phyloP scores from a whole-genome alignment of 2,329 filamentous ascomycete genomes.

The Diaporthe batatas region DNA sequence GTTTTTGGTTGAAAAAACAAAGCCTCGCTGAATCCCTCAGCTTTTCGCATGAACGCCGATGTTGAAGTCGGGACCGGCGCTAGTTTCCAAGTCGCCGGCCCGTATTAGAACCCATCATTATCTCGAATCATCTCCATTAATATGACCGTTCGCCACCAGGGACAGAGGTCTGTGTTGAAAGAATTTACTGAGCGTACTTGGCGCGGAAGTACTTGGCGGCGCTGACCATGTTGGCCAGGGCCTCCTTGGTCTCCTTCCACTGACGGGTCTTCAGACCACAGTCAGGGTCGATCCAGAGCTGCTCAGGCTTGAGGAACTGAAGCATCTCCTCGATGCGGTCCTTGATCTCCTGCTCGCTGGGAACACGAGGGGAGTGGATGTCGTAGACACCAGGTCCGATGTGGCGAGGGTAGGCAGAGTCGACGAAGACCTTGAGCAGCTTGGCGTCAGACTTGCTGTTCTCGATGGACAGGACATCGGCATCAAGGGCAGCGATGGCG shows the following conservation, averaged over 20 bases:
- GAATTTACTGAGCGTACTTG: slow-evolving; percentile 79
- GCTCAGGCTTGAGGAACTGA: slow-evolving; percentile 94
- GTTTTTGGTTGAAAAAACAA: slow-evolving; percentile 43
- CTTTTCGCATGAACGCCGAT: slow-evolving; percentile 62
- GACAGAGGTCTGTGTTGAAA: slow-evolving; percentile 44
- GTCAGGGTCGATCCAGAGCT: slow-evolving; percentile 99
- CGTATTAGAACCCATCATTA: slow-evolving; percentile 37
- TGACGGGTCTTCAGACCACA: slow-evolving; percentile 99
- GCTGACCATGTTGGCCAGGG: slow-evolving; percentile 96
- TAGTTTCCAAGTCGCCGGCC: slow-evolving; percentile 48
- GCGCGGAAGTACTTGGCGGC: slow-evolving; percentile 96
- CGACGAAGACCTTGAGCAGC: slow-evolving; percentile 98
- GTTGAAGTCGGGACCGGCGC: slow-evolving; percentile 63
- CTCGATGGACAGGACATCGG: slow-evolving; percentile 98
- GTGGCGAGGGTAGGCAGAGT: slow-evolving; percentile 96
- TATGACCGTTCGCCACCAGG: slow-evolving; percentile 49
- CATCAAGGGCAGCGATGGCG: slow-evolving; percentile 97
- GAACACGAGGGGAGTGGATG: slow-evolving; percentile 99
- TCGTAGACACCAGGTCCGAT: slow-evolving; percentile 99
- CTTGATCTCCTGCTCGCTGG: slow-evolving; percentile 98
- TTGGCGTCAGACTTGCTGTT: slow-evolving; percentile 99
- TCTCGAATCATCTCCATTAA: slow-evolving; percentile 37
- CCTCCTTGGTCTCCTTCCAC: slow-evolving; percentile 99
- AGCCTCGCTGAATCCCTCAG: slow-evolving; percentile 40
- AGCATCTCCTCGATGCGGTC: slow-evolving; percentile 99